A percentile compares a stretch with the other conserved stretches of the same genome.
Conservation (phyloP, 306 rosid genomes). For the Lotus japonicus region DNA sequence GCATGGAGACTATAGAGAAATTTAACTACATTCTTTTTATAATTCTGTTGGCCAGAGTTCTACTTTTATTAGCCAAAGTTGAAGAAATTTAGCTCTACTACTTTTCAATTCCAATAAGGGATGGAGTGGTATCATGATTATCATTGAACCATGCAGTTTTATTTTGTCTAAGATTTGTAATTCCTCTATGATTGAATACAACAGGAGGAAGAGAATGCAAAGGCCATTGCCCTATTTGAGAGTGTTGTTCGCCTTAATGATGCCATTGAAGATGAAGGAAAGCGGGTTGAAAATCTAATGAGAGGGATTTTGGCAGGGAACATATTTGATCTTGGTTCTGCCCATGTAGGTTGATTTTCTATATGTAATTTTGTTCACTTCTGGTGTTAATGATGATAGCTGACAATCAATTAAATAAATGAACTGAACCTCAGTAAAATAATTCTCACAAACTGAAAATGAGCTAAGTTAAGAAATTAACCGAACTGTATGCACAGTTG, state of each 20-base stretch:
- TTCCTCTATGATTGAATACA: slow-evolving; percentile 8
- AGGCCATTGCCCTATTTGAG: slow-evolving; percentile 71
- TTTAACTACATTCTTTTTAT: neutral
- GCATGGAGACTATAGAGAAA: neutral
- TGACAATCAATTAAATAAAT: neutral
- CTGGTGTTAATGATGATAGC: neutral
- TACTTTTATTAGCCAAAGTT: neutral
- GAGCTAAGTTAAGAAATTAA: neutral
- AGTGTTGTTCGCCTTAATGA: slow-evolving; percentile 62
- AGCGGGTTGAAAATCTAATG: slow-evolving; percentile 73
- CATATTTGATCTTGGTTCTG: slow-evolving; percentile 94
- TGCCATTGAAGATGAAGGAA: slow-evolving; percentile 76
- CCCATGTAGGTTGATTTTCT: slow-evolving; percentile 48
- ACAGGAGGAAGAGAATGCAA: slow-evolving; percentile 89
- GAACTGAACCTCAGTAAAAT: neutral
- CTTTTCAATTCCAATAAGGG: neutral
- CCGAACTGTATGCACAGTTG: neutral
- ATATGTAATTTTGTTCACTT: slow-evolving; percentile 3
- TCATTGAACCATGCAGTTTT: slow-evolving; percentile 9
- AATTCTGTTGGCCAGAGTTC: neutral
- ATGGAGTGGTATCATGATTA: neutral
- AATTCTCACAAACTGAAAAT: neutral
- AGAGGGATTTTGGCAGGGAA: slow-evolving; percentile 94
- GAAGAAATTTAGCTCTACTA: neutral
- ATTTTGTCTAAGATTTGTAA: neutral